Percentiles rank a stretch among this genome's conserved stretches.
Evolutionary conservation across 225 moss, liverwort and hornwort species (phyloP).

Genomic region (Pseudoscleropodium purum): DNA sequence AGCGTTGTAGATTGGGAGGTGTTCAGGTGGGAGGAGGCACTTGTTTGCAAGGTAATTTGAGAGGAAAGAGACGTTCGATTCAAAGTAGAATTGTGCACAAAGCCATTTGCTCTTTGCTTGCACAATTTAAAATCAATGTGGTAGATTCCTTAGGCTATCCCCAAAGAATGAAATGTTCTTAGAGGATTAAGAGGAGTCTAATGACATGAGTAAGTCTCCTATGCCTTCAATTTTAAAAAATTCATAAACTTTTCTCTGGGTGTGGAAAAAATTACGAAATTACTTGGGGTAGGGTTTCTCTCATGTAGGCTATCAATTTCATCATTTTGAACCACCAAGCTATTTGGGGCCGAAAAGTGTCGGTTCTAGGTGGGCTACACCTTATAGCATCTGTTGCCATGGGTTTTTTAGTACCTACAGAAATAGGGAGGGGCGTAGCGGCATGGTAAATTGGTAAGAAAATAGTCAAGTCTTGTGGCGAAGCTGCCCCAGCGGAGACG

Average conservation of each 20-base stretch:
- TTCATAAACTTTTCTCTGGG: not conserved
- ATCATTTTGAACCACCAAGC: not conserved
- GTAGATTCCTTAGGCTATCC: not conserved
- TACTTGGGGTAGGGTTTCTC: not conserved
- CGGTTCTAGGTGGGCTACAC: too few species aligned
- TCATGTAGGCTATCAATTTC: not conserved
- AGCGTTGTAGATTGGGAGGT: rapidly evolving
- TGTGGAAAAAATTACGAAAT: rapidly evolving
- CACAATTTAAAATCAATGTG: not conserved
- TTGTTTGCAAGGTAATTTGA: rapidly evolving
- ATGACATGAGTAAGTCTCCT: not conserved
- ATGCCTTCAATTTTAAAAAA: not conserved
- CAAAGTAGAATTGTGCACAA: rapidly evolving
- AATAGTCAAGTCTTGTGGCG: not conserved
- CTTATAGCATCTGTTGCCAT: not conserved
- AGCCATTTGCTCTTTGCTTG: too few species aligned
- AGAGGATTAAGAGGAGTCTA: rapidly evolving
- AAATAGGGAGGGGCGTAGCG: not conserved
- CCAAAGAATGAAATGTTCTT: not conserved
- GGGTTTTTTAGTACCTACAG: not conserved
- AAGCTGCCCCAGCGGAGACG: not conserved
- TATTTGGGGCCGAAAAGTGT: not conserved
- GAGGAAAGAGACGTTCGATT: not conserved
- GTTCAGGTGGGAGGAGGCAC: too few species aligned
- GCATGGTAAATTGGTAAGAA: not conserved